These are phyloP conservation scores for Dichotomopilus funicola DNA, from an alignment of 2,329 filamentous ascomycete genomes.

Conservation along the genomic window DNA sequence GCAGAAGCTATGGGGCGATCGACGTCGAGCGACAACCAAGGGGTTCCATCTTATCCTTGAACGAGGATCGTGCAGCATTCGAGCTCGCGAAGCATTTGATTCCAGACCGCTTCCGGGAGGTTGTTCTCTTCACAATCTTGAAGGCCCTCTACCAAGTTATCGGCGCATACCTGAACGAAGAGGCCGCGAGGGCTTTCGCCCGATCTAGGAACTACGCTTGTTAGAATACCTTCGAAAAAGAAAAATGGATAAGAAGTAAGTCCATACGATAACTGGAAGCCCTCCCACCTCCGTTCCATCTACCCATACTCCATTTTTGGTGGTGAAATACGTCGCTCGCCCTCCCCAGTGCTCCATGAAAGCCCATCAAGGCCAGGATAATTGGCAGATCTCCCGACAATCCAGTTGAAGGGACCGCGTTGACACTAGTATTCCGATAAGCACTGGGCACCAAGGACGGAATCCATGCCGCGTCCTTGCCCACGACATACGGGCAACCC, in stretches of 20 bases:
- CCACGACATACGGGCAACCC: constrained; percentile 28
- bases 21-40: too few species aligned
- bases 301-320: constrained; percentile 9
- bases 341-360: constrained; percentile 20
- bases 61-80: constrained; percentile 5
- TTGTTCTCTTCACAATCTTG: constrained; percentile 4
- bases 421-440: constrained; percentile 22
- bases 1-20: too few species aligned
- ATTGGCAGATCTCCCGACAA: constrained; percentile 35
- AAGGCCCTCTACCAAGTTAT: constrained; percentile 14
- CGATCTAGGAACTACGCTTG: constrained; percentile 12
- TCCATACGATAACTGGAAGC: constrained; percentile 13
- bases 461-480: constrained; percentile 32
- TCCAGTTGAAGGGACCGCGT: constrained; percentile 25
- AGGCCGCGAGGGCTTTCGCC: constrained; percentile 29
- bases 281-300: constrained; percentile 11
- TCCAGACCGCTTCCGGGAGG: constrained; percentile 21
- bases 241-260: neutral
- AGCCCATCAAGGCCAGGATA: constrained; percentile 37
- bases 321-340: constrained; percentile 24
- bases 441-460: constrained; percentile 31
- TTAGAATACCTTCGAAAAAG: neutral
- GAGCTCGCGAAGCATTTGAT: neutral
- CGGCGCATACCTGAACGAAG: constrained; percentile 26
- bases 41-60: neutral